These are phyloP conservation scores for Penicillium corylophilum DNA, from an alignment of 2,329 filamentous ascomycete genomes.

Conservation along the genomic window DNA sequence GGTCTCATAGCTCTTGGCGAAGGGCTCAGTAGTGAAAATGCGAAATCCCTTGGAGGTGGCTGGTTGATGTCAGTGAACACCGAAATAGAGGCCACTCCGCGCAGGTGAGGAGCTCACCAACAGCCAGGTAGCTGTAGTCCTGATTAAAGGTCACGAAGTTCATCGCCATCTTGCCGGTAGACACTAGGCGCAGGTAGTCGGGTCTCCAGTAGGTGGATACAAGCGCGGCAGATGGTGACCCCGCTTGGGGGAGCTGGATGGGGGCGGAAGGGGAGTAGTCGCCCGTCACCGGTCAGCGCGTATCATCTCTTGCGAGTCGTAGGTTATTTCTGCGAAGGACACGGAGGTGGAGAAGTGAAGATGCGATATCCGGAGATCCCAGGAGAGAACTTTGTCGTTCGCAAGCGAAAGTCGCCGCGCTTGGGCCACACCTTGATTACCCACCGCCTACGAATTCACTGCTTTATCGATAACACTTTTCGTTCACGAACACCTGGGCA, in stretches of 20 bases:
- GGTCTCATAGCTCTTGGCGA: slow-evolving; percentile 90
- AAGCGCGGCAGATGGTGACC: slow-evolving; percentile 18
- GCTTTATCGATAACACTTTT: slow-evolving; percentile 8
- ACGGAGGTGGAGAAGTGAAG: slow-evolving; percentile 3
- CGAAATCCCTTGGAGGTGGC: slow-evolving; percentile 92
- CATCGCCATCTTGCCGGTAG: slow-evolving; percentile 63
- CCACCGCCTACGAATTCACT: slow-evolving; percentile 21
- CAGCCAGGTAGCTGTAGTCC: slow-evolving; percentile 94
- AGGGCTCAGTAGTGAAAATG: slow-evolving; percentile 95
- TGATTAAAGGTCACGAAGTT: slow-evolving; percentile 99
- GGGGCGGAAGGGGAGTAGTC: slow-evolving; percentile 16
- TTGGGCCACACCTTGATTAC: slow-evolving; percentile 42
- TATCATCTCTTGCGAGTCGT: slow-evolving; percentile 15
- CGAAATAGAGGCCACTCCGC: not conserved
- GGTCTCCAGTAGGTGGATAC: slow-evolving; percentile 11
- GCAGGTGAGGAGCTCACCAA: slow-evolving; percentile 60
- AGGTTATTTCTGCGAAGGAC: not conserved
- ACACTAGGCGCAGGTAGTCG: not conserved
- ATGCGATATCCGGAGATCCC: slow-evolving; percentile 9
- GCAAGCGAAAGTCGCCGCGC: slow-evolving; percentile 32
- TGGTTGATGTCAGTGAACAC: slow-evolving; percentile 39
- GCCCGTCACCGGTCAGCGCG: slow-evolving; percentile 18
- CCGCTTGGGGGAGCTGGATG: slow-evolving; percentile 17
- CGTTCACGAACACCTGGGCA: not conserved
- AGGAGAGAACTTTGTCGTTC: slow-evolving; percentile 24